Evolutionary conservation across 2,329 filamentous ascomycete genomes (phyloP).

Genomic region (Colletotrichum sp.): DNA sequence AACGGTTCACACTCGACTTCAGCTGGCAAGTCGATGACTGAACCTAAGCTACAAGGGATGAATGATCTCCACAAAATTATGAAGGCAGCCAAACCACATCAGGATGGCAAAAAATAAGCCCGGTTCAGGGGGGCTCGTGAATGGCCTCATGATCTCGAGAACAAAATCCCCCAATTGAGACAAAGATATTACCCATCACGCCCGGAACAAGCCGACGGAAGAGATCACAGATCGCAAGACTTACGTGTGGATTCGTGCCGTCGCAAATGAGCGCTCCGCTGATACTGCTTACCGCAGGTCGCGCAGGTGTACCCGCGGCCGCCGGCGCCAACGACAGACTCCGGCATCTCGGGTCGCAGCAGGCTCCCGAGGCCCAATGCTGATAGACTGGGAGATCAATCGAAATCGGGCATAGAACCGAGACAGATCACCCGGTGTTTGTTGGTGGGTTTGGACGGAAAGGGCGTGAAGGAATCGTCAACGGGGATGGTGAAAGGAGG

Average conservation of each 20-base stretch:
- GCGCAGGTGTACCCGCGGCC: slow-evolving; percentile 15
- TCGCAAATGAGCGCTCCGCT: slow-evolving; percentile 29
- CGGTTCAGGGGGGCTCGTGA: not conserved
- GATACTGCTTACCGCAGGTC: slow-evolving; percentile 29
- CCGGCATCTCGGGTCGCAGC: not conserved
- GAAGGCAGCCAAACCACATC: not conserved
- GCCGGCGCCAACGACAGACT: not conserved
- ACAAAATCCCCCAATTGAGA: not conserved
- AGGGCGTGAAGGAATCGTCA: not conserved
- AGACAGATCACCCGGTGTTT: not conserved
- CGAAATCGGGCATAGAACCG: not conserved
- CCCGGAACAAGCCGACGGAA: not conserved
- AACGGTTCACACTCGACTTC: not conserved
- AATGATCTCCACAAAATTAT: not conserved
- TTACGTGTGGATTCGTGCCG: slow-evolving; percentile 31
- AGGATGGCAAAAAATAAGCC: not conserved
- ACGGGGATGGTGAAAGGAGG: not conserved
- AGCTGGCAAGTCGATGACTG: not conserved
- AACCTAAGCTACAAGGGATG: not conserved
- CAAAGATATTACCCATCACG: not conserved
- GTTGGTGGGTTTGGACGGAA: not conserved
- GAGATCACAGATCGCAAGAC: not conserved
- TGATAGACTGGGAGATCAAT: not conserved
- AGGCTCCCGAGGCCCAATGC: not conserved
- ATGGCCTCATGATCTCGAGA: not conserved